These are phyloP conservation scores for Hyphodiscus hymeniophilus DNA, from an alignment of 495 filamentous ascomycete genomes.

Conservation along the genomic window DNA sequence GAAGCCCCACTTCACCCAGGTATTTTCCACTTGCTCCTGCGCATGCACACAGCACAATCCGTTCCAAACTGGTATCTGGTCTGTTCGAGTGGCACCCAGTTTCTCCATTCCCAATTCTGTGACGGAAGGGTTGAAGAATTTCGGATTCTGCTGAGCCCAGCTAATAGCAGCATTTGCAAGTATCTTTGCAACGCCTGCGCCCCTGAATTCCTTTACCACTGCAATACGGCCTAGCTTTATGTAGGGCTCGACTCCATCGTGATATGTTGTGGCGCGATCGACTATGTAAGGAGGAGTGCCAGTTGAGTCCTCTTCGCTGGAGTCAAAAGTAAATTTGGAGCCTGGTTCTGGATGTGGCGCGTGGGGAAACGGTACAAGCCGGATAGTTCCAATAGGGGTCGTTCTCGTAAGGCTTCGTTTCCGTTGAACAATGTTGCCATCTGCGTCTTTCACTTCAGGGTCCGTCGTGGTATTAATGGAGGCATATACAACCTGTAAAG, in stretches of 20 bases:
- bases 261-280: conserved; percentile 35
- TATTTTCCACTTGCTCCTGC: conserved; percentile 48
- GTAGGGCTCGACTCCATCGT: conserved; percentile 59
- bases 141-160: conserved; percentile 50
- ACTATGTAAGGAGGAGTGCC: conserved; percentile 24
- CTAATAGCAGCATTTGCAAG: conserved; percentile 53
- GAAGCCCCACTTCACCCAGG: conserved; percentile 65
- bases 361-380: conserved; percentile 73
- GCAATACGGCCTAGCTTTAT: conserved; percentile 75
- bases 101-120: conserved; percentile 18
- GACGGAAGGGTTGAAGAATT: conserved; percentile 38
- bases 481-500: conserved; percentile 55
- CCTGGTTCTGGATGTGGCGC: conserved; percentile 44
- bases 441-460: conserved; percentile 26
- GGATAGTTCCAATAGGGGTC: conserved; percentile 61
- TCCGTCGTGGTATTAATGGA: conserved; percentile 22
- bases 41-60: conserved; percentile 71
- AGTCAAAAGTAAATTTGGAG: conserved; percentile 23
- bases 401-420: conserved; percentile 29
- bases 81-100: conserved; percentile 23
- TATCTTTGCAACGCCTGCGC: conserved; percentile 49
- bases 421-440: conserved; percentile 14
- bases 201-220: conserved; percentile 52
- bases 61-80: conserved; percentile 44
- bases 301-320: conserved; percentile 8